Base-by-base conservation (phyloP, 306 rosid species). In the Sophora flavescens region DNA sequence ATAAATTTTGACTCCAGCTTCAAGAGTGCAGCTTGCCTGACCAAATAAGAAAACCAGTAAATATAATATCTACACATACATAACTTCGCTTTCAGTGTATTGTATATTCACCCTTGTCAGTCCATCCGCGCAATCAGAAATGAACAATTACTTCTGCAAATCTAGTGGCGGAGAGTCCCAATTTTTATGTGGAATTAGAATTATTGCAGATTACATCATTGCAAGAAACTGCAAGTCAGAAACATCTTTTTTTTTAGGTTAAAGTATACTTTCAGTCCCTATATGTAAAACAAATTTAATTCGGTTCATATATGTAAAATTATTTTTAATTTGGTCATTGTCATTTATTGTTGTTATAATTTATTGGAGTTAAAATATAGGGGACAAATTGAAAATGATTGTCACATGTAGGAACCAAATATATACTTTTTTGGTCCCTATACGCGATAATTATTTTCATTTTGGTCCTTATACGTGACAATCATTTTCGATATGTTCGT, bases 21-120 rank as follows among this genome's bases (percentile, higher is more conserved):
- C 99, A 80, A 92, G 96, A 68, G 97, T 92, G 84, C 99, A 95
- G 65, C 97, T 89, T 68, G 97, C 99, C 99, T 95, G 82, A 71
- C 80, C 69, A 80, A n/a, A 74, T 11, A 22, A 71, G 50, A 44
- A 44, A 61, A 57, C 22, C 16, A 14, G 80, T 54, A 14, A 71
- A 74, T 1, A 44, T 44, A 11, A 44, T 44, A 76, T 47, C 52
- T 58, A 78, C 50, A 41, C 53, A 36, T 50, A 32, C 64, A 75
- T 11, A 77, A 54, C 16, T 50, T 33, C 47, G 47, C 38, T 70
- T 44, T 41, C 12, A 22, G 30, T 30, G 13, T 3, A 58, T 58
- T 5, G 41, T 1, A 47, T 12, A 48, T 48, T 63, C 28, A 64
- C 54, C 41, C 54, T 22, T 14, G 12, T 11, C 17, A 54, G 66